These are phyloP conservation scores for Lecanicillium sp. DNA, from an alignment of 2,329 filamentous ascomycete genomes.

Conservation along the genomic window DNA sequence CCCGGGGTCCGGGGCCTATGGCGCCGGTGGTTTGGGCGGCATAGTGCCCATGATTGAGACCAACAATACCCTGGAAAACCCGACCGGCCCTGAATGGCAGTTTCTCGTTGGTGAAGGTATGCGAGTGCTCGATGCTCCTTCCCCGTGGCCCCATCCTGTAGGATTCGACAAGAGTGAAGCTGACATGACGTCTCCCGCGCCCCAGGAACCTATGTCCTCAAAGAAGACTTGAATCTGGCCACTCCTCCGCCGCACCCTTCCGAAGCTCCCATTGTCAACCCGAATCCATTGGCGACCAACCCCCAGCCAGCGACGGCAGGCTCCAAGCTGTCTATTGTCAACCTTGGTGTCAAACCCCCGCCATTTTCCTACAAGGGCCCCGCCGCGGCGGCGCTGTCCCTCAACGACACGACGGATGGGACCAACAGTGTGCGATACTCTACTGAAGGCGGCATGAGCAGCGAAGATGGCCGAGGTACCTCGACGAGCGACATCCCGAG, in stretches of 20 bases:
- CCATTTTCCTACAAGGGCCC: conserved; percentile 48
- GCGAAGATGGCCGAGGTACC: conserved; percentile 45
- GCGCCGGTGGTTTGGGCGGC: conserved; percentile 59
- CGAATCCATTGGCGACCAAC: conserved; percentile 82
- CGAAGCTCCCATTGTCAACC: conserved; percentile 77
- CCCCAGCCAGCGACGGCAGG: conserved; percentile 78
- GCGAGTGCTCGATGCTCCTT: not conserved
- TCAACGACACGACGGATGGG: conserved; percentile 42
- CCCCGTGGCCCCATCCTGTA: too few species aligned
- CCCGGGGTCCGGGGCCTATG: conserved; percentile 64
- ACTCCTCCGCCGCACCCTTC: conserved; percentile 94
- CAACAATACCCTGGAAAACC: conserved; percentile 79
- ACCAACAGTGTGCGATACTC: conserved; percentile 54
- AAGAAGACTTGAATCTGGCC: conserved; percentile 85
- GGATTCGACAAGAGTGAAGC: conserved; percentile 12
- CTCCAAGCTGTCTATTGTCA: conserved; percentile 74
- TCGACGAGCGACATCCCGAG: conserved; percentile 44
- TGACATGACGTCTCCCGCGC: conserved; percentile 6
- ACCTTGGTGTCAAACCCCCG: conserved; percentile 53
- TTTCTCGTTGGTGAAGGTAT: conserved; percentile 89
- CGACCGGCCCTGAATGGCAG: conserved; percentile 75
- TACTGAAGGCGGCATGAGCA: conserved; percentile 50
- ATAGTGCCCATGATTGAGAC: conserved; percentile 79
- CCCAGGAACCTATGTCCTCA: conserved; percentile 77
- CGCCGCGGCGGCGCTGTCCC: conserved; percentile 41